phyloP scores from a whole-genome alignment of 2,329 filamentous ascomycete species.

The Niveomyces coronatus region DNA sequence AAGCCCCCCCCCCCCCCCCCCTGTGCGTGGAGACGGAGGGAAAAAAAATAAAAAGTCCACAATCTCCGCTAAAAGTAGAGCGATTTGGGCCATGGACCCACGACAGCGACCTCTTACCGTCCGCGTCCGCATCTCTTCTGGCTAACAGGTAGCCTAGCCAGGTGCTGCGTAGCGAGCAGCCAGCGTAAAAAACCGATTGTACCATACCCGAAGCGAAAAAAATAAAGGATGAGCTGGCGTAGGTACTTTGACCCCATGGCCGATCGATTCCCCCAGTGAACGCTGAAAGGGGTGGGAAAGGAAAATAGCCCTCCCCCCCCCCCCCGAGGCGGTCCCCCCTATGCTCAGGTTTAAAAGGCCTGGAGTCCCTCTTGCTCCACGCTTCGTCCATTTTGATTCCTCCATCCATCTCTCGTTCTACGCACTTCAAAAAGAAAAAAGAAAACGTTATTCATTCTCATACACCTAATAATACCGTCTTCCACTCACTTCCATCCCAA shows the following conservation, averaged over 20 bases:
- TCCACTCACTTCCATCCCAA: not conserved
- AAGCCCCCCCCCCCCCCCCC: no score
- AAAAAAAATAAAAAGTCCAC: not conserved
- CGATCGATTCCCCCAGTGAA: no score
- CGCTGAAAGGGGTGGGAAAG: no score
- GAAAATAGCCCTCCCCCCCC: not conserved
- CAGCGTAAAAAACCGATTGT: no score
- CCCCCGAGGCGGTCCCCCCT: not conserved
- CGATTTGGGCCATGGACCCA: no score
- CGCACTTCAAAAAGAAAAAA: not conserved
- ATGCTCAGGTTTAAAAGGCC: conserved; percentile 1
- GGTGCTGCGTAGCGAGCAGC: no score
- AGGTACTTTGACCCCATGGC: no score
- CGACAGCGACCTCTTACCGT: not conserved
- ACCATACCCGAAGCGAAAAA: no score
- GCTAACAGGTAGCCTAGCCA: no score
- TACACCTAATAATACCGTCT: not conserved
- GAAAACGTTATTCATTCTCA: not conserved
- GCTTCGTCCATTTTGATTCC: not conserved
- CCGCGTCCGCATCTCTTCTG: not conserved
- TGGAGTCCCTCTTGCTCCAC: not conserved
- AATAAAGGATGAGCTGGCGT: no score
- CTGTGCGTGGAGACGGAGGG: not conserved
- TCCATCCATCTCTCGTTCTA: not conserved
- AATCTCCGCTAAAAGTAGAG: not conserved